Evolutionary conservation across 352 stramenopile species (phyloP), one percentile per base, ranked within the genome.

Genomic region (Pythium myriotylum): DNA sequence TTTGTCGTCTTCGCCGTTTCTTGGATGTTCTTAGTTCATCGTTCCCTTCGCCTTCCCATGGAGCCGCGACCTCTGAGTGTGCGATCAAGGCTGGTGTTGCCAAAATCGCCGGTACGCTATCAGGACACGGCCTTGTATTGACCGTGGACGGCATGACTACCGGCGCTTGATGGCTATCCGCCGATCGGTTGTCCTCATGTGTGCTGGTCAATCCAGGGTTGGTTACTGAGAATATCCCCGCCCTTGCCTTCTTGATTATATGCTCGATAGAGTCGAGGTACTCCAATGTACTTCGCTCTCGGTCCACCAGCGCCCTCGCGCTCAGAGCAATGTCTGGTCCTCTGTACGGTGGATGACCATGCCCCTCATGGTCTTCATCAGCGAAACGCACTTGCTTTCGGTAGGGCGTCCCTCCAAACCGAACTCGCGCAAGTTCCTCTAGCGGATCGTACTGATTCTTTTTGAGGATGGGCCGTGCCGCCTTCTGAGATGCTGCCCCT

Each of bases 61-160:
- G 26, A 48, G 37, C 37, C 35, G 51, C 51, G 51, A 59, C 51
- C 51, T 59, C 51, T 59, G 51, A 50, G 51, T 59, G 12, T 59
- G 51, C 51, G 35, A 60, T 58, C n/a, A n/a, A n/a, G n/a, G n/a
- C n/a, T n/a, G n/a, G n/a, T n/a, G 35, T 56, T 46, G 49, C 43
- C n/a, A n/a, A n/a, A 56, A 46, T 56, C 49, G 20, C 32, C 49
- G 29, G 10, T 35, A 35, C 29, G 29, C 29, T 35, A 35, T 35
- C 29, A n/a, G n/a, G n/a, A n/a, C n/a, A n/a, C n/a, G n/a, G n/a
- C n/a, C n/a, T n/a, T n/a, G n/a, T n/a, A n/a, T n/a, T n/a, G n/a
- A n/a, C n/a, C n/a, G n/a, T n/a, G n/a, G n/a, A n/a, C n/a, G n/a
- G n/a, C n/a, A n/a, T n/a, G n/a, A n/a, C n/a, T n/a, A n/a, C n/a